Percentiles rank a stretch among this genome's conserved stretches.
These are phyloP conservation scores for Yamadazyma triangularis DNA, from an alignment of 1,139 yeast species.

Conservation along the genomic window DNA sequence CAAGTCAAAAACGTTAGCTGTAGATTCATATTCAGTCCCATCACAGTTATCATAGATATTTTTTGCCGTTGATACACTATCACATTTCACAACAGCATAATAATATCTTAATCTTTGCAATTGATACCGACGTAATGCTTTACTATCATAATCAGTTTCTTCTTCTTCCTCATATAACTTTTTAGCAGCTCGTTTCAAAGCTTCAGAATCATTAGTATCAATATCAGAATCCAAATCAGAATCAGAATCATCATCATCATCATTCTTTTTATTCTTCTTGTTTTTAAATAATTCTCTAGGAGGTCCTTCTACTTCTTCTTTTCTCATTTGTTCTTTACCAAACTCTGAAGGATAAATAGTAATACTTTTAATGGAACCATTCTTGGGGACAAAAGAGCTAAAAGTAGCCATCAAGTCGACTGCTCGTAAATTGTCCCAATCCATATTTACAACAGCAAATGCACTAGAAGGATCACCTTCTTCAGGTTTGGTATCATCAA, in stretches of 20 bases:
- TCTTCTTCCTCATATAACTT: constrained; percentile 70
- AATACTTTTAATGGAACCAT: constrained; percentile 67
- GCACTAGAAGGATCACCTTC: constrained; percentile 80
- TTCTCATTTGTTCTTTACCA: constrained; percentile 89
- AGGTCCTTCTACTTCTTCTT: constrained; percentile 91
- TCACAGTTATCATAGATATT: constrained; percentile 82
- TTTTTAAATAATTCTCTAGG: constrained; percentile 73
- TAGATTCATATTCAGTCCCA: constrained; percentile 93
- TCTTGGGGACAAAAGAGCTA: constrained; percentile 76
- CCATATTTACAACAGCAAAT: constrained; percentile 92
- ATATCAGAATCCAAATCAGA: constrained; percentile 46
- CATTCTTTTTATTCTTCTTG: constrained; percentile 22
- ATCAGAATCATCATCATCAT: constrained; percentile 32
- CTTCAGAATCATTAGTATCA: constrained; percentile 39
- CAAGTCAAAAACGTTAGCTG: constrained; percentile 90
- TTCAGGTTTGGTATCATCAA: constrained; percentile 60
- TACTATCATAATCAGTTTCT: constrained; percentile 67
- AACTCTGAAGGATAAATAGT: constrained; percentile 86
- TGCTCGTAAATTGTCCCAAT: constrained; percentile 92
- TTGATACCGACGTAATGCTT: constrained; percentile 72
- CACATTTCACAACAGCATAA: constrained; percentile 91
- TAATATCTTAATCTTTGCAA: constrained; percentile 83
- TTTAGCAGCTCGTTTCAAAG: constrained; percentile 51
- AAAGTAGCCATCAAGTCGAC: constrained; percentile 89
- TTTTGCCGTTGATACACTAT: constrained; percentile 66